Conservation (phyloP, 1,284 basidiomycete genomes). For the Pascua sp. region DNA sequence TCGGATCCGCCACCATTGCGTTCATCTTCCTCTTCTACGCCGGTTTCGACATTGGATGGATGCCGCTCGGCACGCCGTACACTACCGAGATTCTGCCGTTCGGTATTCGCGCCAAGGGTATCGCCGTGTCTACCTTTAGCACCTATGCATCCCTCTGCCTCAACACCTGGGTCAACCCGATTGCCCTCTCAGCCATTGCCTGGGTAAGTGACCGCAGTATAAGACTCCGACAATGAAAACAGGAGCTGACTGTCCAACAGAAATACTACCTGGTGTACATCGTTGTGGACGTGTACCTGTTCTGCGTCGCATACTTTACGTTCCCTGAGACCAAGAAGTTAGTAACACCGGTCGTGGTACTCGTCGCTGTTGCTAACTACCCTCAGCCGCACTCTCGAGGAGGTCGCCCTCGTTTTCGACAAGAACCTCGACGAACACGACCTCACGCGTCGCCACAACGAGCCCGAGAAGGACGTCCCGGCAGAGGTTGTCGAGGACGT, state of each 20-base stretch:
- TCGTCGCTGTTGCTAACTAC: slow-evolving; percentile 11
- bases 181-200: slow-evolving; percentile 21
- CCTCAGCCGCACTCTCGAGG: slow-evolving; percentile 33
- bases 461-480: background rate
- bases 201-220: background rate
- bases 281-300: slow-evolving; percentile 19
- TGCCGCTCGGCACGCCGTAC: slow-evolving; percentile 10
- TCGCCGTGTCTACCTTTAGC: slow-evolving; percentile 7
- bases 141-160: slow-evolving; percentile 11
- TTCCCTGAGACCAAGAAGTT: slow-evolving; percentile 39
- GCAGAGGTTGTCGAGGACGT: too few relatives aligned
- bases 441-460: background rate
- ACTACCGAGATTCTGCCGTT: slow-evolving; percentile 64
- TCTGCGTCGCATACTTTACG: slow-evolving; percentile 30
- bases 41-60: background rate
- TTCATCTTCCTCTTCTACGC: slow-evolving; percentile 22
- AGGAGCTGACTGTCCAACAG: slow-evolving; percentile 7
- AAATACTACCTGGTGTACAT: slow-evolving; percentile 24
- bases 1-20: slow-evolving; percentile 13
- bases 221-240: too few relatives aligned
- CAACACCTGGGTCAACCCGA: slow-evolving; percentile 26
- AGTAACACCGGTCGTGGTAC: background rate
- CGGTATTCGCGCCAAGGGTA: slow-evolving; percentile 62
- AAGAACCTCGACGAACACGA: slow-evolving; percentile 1
- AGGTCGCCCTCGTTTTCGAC: slow-evolving; percentile 29